Conservation (phyloP, 1,284 basidiomycete genomes). For the Rhodotorula sp. region DNA sequence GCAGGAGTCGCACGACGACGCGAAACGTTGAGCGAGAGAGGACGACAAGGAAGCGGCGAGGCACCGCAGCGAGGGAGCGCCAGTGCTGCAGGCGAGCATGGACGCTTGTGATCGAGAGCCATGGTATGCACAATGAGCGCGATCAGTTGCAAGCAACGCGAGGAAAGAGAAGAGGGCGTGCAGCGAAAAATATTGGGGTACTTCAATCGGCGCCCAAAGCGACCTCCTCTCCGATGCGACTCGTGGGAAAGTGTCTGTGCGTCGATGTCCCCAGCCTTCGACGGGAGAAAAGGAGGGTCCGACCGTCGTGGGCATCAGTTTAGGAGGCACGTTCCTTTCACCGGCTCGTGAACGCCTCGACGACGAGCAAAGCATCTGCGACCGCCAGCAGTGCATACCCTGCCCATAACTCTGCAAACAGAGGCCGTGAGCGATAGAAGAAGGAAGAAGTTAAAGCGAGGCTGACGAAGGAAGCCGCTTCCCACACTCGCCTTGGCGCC, state of each 20-base stretch:
- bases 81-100: background rate
- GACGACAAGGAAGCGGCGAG: background rate
- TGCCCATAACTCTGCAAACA: conserved; percentile 21
- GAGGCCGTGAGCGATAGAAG: background rate
- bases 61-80: background rate
- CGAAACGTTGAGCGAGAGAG: background rate
- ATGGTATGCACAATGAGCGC: background rate
- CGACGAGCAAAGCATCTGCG: conserved; percentile 10
- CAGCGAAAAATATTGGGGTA: background rate
- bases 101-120: background rate
- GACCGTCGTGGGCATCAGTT: background rate
- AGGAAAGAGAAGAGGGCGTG: background rate
- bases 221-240: background rate
- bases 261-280: too few species aligned
- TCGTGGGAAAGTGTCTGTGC: background rate
- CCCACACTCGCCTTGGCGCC: conserved; percentile 5
- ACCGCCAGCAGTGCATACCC: conserved; percentile 16
- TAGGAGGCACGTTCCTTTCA: background rate
- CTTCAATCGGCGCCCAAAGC: too few species aligned
- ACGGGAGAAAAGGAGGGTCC: background rate
- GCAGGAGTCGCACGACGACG: background rate
- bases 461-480: conserved; percentile 24
- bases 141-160: background rate
- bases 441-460: background rate
- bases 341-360: conserved; percentile 15